Percentiles rank a stretch among this genome's conserved stretches.
phyloP scores from a whole-genome alignment of 2,329 filamentous ascomycete genomes.

The Fusarium xylarioides region DNA sequence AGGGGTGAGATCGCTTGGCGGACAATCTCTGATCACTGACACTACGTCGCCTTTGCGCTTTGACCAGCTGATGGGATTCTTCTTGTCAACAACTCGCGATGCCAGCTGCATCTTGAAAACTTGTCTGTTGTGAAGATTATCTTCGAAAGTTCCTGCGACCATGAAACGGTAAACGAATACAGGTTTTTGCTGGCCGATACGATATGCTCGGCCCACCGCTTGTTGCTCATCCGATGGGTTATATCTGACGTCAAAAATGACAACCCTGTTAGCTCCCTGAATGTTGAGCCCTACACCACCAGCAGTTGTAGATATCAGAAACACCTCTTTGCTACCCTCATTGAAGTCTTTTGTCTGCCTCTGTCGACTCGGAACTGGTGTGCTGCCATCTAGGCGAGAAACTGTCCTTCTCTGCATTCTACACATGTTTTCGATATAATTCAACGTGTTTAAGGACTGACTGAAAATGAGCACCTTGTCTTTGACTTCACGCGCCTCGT shows the following conservation, averaged over 20 bases:
- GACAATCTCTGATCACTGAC: slow-evolving; percentile 63
- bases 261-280: slow-evolving; percentile 81
- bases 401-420: slow-evolving; percentile 57
- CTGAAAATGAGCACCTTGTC: slow-evolving; percentile 88
- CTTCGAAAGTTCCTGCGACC: slow-evolving; percentile 81
- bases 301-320: slow-evolving; percentile 84
- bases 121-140: slow-evolving; percentile 74
- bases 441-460: slow-evolving; percentile 73
- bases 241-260: slow-evolving; percentile 85
- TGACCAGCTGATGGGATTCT: slow-evolving; percentile 75
- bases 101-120: slow-evolving; percentile 87
- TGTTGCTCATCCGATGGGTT: slow-evolving; percentile 87
- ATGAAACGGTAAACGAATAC: slow-evolving; percentile 89
- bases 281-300: slow-evolving; percentile 88
- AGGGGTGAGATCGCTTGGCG: slow-evolving; percentile 59
- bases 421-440: slow-evolving; percentile 73
- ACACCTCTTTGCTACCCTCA: slow-evolving; percentile 62
- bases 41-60: slow-evolving; percentile 66
- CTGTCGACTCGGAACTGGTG: slow-evolving; percentile 66
- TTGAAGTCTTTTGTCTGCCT: slow-evolving; percentile 76
- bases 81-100: slow-evolving; percentile 83
- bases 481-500: slow-evolving; percentile 65
- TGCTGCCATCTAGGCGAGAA: slow-evolving; percentile 74
- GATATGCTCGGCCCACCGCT: slow-evolving; percentile 85
- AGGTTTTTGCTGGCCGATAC: slow-evolving; percentile 80